These are phyloP conservation scores for Trametes gibbosa DNA, from an alignment of 768 basidiomycete genomes.

Conservation along the genomic window DNA sequence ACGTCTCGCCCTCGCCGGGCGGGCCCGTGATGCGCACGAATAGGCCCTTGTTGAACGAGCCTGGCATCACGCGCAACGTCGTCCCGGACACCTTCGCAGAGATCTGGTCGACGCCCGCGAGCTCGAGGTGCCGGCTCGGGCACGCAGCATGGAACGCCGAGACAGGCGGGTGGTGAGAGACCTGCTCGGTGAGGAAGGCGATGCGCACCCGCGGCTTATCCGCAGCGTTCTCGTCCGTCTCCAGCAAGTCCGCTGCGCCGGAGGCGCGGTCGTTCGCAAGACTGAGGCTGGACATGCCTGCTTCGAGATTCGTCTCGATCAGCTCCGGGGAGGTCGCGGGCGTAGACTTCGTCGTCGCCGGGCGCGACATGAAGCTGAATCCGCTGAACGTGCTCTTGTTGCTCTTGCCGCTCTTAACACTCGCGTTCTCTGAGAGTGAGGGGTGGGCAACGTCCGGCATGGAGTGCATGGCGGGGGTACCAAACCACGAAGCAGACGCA, in stretches of 20 bases:
- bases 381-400: slow-evolving; percentile 57
- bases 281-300: slow-evolving; percentile 60
- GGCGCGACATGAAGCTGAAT: slow-evolving; percentile 43
- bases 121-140: slow-evolving; percentile 67
- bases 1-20: slow-evolving; percentile 72
- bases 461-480: slow-evolving; percentile 20
- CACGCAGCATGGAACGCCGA: slow-evolving; percentile 81
- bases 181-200: slow-evolving; percentile 86
- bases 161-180: slow-evolving; percentile 96
- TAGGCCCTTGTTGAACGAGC: slow-evolving; percentile 84
- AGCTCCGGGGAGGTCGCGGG: slow-evolving; percentile 52
- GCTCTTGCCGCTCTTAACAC: slow-evolving; percentile 58
- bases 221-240: slow-evolving; percentile 34
- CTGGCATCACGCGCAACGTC: slow-evolving; percentile 77
- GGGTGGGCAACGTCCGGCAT: slow-evolving; percentile 16
- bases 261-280: slow-evolving; percentile 39
- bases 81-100: slow-evolving; percentile 90
- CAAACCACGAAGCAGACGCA: slow-evolving; percentile 17
- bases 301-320: slow-evolving; percentile 45
- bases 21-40: slow-evolving; percentile 77
- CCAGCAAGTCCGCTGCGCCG: slow-evolving; percentile 30
- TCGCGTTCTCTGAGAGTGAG: slow-evolving; percentile 46
- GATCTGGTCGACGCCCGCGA: slow-evolving; percentile 89
- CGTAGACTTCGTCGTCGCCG: slow-evolving; percentile 52
- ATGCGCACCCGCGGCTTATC: slow-evolving; percentile 54